These are phyloP conservation scores for Apiospora marii DNA, from an alignment of 2,329 filamentous ascomycete species.

Conservation along the genomic window DNA sequence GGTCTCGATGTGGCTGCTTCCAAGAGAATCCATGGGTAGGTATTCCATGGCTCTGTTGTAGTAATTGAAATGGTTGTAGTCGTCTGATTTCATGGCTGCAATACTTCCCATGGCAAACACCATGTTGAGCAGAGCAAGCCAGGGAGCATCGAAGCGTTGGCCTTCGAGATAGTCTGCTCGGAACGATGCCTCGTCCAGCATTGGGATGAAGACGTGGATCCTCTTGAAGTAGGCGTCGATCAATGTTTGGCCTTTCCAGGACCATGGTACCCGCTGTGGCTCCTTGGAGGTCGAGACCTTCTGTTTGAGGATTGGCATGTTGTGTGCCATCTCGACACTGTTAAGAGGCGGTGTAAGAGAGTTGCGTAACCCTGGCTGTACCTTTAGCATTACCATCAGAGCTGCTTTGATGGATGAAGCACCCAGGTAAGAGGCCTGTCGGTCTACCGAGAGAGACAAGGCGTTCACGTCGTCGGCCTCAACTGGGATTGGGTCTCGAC, in stretches of 20 bases:
- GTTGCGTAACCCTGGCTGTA: constrained; percentile 56
- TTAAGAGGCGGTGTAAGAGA: constrained; percentile 56
- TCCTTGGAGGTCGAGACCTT: constrained; percentile 55
- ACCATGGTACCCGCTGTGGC: constrained; percentile 61
- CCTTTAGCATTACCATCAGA: constrained; percentile 72
- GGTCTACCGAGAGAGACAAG: constrained; percentile 66
- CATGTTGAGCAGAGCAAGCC: constrained; percentile 78
- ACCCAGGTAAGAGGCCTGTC: constrained; percentile 71
- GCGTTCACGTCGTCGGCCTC: constrained; percentile 78
- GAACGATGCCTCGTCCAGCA: constrained; percentile 77
- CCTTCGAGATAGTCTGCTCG: constrained; percentile 70
- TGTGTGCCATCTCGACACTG: constrained; percentile 55
- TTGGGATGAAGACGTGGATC: constrained; percentile 75
- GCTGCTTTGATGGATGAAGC: constrained; percentile 80
- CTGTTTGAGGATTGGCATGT: constrained; percentile 52
- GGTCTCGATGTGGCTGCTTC: constrained; percentile 75
- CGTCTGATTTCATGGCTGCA: constrained; percentile 68
- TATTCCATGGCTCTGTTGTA: constrained; percentile 74
- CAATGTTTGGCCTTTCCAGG: constrained; percentile 71
- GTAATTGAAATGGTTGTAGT: constrained; percentile 73
- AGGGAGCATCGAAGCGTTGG: constrained; percentile 70
- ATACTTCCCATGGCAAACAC: constrained; percentile 80
- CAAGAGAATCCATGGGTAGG: constrained; percentile 71
- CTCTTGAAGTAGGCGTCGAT: constrained; percentile 81
- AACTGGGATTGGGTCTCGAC: constrained; percentile 62